Evolutionary conservation across 148 eudicot genomes (phyloP), one percentile per base, ranked within the genome.

Genomic region (Cornus kousa): DNA sequence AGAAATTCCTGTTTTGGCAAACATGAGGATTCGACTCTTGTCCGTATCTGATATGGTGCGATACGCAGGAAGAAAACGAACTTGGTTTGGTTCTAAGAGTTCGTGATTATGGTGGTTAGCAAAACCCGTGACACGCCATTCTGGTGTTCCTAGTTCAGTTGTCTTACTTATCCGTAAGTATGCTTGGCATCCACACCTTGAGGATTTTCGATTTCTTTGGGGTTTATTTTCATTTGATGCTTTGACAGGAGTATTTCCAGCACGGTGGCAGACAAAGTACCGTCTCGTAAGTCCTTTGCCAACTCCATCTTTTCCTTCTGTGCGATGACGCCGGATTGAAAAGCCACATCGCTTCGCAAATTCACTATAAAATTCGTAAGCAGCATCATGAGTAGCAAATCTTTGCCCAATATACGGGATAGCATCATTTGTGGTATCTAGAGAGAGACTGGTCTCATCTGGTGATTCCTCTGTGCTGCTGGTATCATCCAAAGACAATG

Each of bases 171-270:
- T 95, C 68, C 98, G 87, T 92, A 95, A 79, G 77, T 93, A 93
- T 5, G 98, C 97, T 87, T 90, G 96, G 80, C 98, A 95, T 78
- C 96, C 94, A 82, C 98, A 95, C n/a, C 98, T 86, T 24, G 97
- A 95, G 24, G 98, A 95, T 78, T 95, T 95, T 9, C 98, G 76
- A 74, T 95, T 95, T 76, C 98, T 87, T 77, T 93, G 98, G 53
- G 97, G 93, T 79, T 93, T 95, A 66, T 83, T 89, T 37, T 88
- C 97, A 55, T 73, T 89, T 22, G 90, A 82, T 19, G 87, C 78
- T 77, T 95, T 95, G n/a, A 79, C 83, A 4, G 98, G 97, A 17
- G 97, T 93, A 79, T 93, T 93, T 11, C 98, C 98, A 28, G 98
- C 98, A 78, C 97, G 96, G 77, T 95, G 98, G 80, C 98, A 95